Percentiles rank a stretch among this genome's conserved stretches.
phyloP scores from a whole-genome alignment of 2,329 filamentous ascomycete species.

The Exophiala viscosa region DNA sequence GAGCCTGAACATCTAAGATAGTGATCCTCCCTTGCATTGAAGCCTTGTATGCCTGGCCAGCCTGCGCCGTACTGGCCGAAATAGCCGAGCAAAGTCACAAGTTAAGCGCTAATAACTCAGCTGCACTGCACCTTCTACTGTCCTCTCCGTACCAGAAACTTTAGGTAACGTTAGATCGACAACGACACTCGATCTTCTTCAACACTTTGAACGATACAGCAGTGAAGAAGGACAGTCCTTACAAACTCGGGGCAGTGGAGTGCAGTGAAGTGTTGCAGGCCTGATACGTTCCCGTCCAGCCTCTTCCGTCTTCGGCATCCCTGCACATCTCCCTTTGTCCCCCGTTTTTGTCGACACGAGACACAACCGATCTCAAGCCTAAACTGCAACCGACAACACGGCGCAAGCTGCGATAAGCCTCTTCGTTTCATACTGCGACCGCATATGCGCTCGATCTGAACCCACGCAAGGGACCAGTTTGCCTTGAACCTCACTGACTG shows the following conservation, averaged over 20 bases:
- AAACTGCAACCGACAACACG: slow-evolving; percentile 10
- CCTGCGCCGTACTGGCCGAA: no score
- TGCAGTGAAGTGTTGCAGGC: neutral
- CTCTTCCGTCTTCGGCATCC: neutral
- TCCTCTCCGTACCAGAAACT: no score
- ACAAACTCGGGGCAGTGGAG: neutral
- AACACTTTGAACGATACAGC: no score
- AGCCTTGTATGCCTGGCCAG: no score
- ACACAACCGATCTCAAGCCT: slow-evolving; percentile 11
- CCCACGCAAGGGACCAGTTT: slow-evolving; percentile 11
- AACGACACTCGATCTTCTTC: no score
- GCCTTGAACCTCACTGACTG: slow-evolving; percentile 4
- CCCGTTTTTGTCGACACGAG: slow-evolving; percentile 11
- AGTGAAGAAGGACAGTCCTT: neutral
- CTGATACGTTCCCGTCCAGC: neutral
- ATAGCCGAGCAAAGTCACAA: no score
- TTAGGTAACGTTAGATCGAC: no score
- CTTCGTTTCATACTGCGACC: slow-evolving; percentile 18
- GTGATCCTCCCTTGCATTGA: no score
- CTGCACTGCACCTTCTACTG: no score
- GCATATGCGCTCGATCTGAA: slow-evolving; percentile 19
- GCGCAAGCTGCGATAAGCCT: slow-evolving; percentile 13
- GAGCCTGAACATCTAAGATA: no score
- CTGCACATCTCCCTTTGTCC: slow-evolving; percentile 6
- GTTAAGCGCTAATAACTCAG: no score